Conservation (phyloP, 78 protist genomes). For the Dictyostelium firmibasis region DNA sequence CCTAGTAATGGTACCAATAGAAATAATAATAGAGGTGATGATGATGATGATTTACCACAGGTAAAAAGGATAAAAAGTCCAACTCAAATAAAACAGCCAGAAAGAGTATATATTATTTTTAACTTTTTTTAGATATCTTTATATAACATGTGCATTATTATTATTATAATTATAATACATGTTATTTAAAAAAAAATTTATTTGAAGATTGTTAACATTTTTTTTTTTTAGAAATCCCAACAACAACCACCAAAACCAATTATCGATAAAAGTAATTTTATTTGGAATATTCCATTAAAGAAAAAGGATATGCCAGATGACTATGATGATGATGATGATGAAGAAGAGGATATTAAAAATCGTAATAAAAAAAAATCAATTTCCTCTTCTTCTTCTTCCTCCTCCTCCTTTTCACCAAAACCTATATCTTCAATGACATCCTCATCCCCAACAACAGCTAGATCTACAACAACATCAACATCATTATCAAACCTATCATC, state of each 20-base stretch:
- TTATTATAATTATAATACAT: too few species aligned
- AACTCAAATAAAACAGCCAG: neutral
- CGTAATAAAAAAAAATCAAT: neutral
- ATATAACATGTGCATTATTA: too few species aligned
- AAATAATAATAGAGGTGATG: neutral
- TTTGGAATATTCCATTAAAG: constrained; percentile 50
- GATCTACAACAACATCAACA: neutral
- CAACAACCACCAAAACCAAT: neutral
- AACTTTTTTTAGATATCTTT: neutral
- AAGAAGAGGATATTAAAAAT: constrained; percentile 6
- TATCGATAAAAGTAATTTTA: constrained; percentile 6
- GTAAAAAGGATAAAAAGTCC: neutral
- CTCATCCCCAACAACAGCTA: neutral
- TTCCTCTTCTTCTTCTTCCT: neutral
- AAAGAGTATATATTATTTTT: neutral
- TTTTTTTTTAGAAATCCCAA: neutral
- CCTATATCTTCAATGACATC: neutral
- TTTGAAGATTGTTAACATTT: too few species aligned
- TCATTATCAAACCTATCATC: neutral
- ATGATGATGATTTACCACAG: neutral
- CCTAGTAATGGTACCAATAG: neutral
- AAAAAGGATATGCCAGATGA: constrained; percentile 22
- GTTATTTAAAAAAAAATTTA: too few species aligned
- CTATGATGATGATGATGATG: neutral
- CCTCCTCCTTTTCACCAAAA: neutral